Evolutionary conservation across 495 filamentous ascomycete species (phyloP), one percentile per base, ranked within the genome.

Genomic region (Xylaria acuta): DNA sequence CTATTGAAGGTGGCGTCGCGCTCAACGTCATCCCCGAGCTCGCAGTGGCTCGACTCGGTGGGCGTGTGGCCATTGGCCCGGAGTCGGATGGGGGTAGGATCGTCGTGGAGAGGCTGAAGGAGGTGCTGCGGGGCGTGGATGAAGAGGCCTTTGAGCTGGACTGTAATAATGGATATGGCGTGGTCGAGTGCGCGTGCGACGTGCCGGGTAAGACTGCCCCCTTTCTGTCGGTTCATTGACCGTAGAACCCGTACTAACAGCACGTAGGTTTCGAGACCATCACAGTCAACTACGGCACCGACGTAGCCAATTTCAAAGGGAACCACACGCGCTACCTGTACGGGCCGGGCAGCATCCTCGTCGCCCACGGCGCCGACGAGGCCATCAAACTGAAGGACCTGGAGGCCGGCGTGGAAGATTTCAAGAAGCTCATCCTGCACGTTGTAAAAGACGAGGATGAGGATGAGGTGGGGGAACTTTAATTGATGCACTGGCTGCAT

Each of bases 271-370:
- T 97, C 71, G 88, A 94, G 40, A 90, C 89, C 0, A 90, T 89
- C 14, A 89, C 92, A 1, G 93, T 93, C 3, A 97, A 97, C 72
- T 98, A 98, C 77, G 95, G 95, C 5, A 98, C 95, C 12, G 95
- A 98, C 81, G 90, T 97, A 41, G 92, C 93, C 1, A 90, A 93
- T 70, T 77, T 98, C 54, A 73, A 89, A 25, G 88, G 90, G 8
- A 85, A 90, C 38, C 92, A 95, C 62, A 92, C 91, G 81, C 87
- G 90, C 65, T 98, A 97, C 80, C 83, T 97, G 49, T 98, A 94
- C 82, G 95, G 94, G 0, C 94, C 93, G 1, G 95, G 95, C 0
- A 92, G 85, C 69, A 98, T 98, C 66, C 84, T 95, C 67, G 93
- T 97, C 56, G 95, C 96, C 5, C 95, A 98, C 80, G 90, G 90